Evolutionary conservation across 2,329 filamentous ascomycete genomes (phyloP).

Genomic region (Xylariaceae sp.): DNA sequence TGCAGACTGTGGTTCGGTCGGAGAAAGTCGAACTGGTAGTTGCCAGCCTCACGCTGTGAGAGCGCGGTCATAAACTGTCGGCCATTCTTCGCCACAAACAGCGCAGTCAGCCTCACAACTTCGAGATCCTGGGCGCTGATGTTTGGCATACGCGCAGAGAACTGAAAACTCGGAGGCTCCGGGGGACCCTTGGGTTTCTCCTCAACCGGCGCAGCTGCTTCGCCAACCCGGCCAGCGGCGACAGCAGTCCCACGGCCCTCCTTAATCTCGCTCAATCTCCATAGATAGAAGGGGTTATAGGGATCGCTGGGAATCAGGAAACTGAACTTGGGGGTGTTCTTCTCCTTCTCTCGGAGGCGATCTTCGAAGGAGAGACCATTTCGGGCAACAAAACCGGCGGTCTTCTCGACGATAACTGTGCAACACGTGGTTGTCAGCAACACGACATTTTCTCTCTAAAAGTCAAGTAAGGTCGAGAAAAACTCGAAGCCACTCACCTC

Average conservation of each 20-base stretch:
- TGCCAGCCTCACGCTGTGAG: slow-evolving; percentile 80
- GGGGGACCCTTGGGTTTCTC: slow-evolving; percentile 76
- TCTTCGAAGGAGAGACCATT: slow-evolving; percentile 69
- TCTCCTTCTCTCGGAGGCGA: slow-evolving; percentile 78
- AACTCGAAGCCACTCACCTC: slow-evolving; percentile 40
- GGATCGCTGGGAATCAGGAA: slow-evolving; percentile 77
- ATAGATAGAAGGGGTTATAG: slow-evolving; percentile 84
- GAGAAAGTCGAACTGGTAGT: slow-evolving; percentile 94
- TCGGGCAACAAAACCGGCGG: slow-evolving; percentile 79
- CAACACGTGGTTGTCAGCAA: slow-evolving; percentile 7
- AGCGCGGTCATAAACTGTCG: slow-evolving; percentile 86
- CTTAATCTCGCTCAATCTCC: slow-evolving; percentile 81
- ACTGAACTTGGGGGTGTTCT: slow-evolving; percentile 81
- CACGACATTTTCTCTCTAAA: neutral
- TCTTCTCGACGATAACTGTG: slow-evolving; percentile 71
- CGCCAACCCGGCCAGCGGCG: slow-evolving; percentile 67
- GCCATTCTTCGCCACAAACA: slow-evolving; percentile 90
- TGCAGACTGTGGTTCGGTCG: slow-evolving; percentile 93
- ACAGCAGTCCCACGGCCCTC: slow-evolving; percentile 76
- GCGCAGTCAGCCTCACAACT: slow-evolving; percentile 68
- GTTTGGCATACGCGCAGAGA: slow-evolving; percentile 94
- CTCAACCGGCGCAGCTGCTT: slow-evolving; percentile 48
- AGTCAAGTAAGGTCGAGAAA: neutral
- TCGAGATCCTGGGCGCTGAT: slow-evolving; percentile 92
- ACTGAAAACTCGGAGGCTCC: slow-evolving; percentile 81